Evolutionary conservation across 108 stramenopile genomes (phyloP), one percentile per base, ranked within the genome.

Genomic region (Cylindrotheca closterium): DNA sequence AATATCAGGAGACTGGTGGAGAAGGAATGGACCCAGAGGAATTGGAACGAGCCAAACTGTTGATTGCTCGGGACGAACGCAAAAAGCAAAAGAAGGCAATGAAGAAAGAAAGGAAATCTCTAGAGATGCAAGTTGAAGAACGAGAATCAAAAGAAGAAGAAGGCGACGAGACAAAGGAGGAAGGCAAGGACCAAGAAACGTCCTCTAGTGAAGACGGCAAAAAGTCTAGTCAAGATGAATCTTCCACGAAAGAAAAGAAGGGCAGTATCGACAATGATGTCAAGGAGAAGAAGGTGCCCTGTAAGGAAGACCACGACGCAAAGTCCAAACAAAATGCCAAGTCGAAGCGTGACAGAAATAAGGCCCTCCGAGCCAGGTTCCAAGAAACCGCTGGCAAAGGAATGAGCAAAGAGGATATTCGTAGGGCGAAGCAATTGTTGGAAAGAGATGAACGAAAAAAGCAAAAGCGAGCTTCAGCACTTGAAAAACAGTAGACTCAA

Each of bases 21-120:
- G 45, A 72, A 29, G 71, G 71, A 1, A 72, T 72, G 71, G 55
- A 51, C 28, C 26, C 12, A 28, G 63, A 63, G 3, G 62, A 63
- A 18, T 19, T 72, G 18, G 71, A 63, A 58, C 62, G 71, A 10
- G 71, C 71, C 29, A 72, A 58, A 33, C 4, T 58, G 18, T 30
- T 72, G 25, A 52, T 72, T 37, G 71, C 71, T 8, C 50, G 71
- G 22, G 63, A 72, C 29, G 71, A 72, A 72, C 55, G 55, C 42
- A 72, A 58, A 55, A 26, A 26, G 45, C 15, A 50, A 28, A 57
- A 57, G 33, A 30, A 32, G 57, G n/a, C 21, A 48, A 22, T 17
- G 1, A 33, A 15, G 0, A 25, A 1, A 18, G 4, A 57, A 33
- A n/a, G 33, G 22, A 3, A 57, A 34, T n/a, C n/a, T n/a, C n/a